Evolutionary conservation across 371 early-diverging fungal genomes (phyloP), one percentile per base, ranked within the genome.

Genomic region (Syncephalastrum racemosum): DNA sequence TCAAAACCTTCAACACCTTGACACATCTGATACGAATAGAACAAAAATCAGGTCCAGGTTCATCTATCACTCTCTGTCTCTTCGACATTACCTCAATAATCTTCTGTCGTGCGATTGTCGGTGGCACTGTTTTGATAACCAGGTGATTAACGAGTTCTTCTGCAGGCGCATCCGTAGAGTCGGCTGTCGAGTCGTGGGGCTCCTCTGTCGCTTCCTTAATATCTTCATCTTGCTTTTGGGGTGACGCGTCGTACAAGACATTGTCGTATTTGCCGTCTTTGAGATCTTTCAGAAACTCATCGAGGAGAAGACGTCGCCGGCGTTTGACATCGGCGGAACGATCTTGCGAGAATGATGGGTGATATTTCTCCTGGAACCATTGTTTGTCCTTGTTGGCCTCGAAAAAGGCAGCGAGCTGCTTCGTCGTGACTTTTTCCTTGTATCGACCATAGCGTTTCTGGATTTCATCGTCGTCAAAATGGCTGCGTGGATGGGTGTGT

Each of bases 301-400:
- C 66, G 39, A 85, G 75, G n/a, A 79, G 68, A 36, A 84, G 64
- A 46, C 61, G 68, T 60, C 87, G 80, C 12, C 88, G 80, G 10
- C 62, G 53, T 16, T 77, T 71, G 22, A 83, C 68, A 50, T 86
- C 84, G 39, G 81, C 76, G 31, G 77, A 66, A 20, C 90, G 77
- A n/a, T 75, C 62, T 42, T 58, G 58, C 12, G 87, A 79, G 4
- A 73, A 63, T 16, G 71, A 82, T 1, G 94, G 93, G 63, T 94
- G 91, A 63, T 95, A 96, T 64, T 91, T 90, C 70, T 95, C 95
- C 36, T 80, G 69, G 71, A 95, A 96, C 97, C 97, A 96, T 52
- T 93, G 94, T 40, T 89, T 88, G 5, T 87, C 83, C 58, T 89
- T 90, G 71, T 95, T 92, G 22, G 74, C 77, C 1, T 74, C 77